phyloP scores from a whole-genome alignment of 805 yeast species.

The Candida koratica region DNA sequence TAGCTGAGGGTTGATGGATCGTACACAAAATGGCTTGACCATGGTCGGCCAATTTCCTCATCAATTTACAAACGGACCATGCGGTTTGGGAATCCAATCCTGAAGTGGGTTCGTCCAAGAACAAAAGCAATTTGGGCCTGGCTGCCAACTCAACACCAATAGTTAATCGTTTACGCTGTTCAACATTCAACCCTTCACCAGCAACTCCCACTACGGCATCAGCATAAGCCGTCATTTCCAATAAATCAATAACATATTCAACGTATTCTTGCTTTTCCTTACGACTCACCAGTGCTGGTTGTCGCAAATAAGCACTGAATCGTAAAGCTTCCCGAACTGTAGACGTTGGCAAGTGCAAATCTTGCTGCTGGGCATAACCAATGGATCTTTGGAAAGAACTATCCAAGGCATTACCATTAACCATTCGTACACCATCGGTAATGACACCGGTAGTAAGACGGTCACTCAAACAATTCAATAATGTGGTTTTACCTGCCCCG shows the following conservation, averaged over 20 bases:
- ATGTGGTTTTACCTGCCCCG: slow-evolving; percentile 83
- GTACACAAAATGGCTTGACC: slow-evolving; percentile 49
- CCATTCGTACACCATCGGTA: slow-evolving; percentile 60
- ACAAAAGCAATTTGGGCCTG: slow-evolving; percentile 35
- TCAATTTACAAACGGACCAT: slow-evolving; percentile 39
- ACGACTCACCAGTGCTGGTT: slow-evolving; percentile 52
- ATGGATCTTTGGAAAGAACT: slow-evolving; percentile 70
- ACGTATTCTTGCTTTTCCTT: slow-evolving; percentile 64
- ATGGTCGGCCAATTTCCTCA: slow-evolving; percentile 38
- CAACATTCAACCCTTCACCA: slow-evolving; percentile 55
- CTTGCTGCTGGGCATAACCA: slow-evolving; percentile 82
- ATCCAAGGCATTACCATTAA: slow-evolving; percentile 62
- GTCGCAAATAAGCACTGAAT: slow-evolving; percentile 71
- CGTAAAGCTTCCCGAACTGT: slow-evolving; percentile 73
- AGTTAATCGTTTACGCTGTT: slow-evolving; percentile 39
- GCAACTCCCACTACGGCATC: slow-evolving; percentile 78
- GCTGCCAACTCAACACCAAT: slow-evolving; percentile 42
- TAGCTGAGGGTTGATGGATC: slow-evolving; percentile 83
- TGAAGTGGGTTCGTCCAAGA: slow-evolving; percentile 43
- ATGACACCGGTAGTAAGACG: slow-evolving; percentile 68
- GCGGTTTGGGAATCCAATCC: slow-evolving; percentile 44
- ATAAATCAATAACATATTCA: slow-evolving; percentile 59
- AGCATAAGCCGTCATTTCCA: slow-evolving; percentile 67
- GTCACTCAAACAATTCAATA: slow-evolving; percentile 68
- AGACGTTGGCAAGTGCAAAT: slow-evolving; percentile 62